A percentile compares a stretch with the other conserved stretches of the same genome.
These are phyloP conservation scores for Primulina tabacum DNA, from an alignment of 257 asterid species.

Conservation along the genomic window DNA sequence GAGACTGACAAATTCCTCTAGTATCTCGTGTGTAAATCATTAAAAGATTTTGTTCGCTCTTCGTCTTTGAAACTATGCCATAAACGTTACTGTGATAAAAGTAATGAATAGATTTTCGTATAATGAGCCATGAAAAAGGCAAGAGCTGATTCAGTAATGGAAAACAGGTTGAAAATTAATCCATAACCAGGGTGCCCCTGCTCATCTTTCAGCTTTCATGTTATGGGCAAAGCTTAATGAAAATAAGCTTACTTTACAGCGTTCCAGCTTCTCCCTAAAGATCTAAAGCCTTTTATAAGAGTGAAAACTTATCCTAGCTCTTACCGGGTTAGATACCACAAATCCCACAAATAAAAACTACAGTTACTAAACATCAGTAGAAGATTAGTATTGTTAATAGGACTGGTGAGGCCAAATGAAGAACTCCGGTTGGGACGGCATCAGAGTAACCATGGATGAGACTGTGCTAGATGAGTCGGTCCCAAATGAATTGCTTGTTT, in stretches of 20 bases:
- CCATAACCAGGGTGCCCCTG: constrained; percentile 40
- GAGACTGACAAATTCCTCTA: too few species aligned
- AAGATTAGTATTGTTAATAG: constrained; percentile 40
- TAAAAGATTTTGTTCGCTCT: not conserved
- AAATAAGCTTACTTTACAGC: constrained; percentile 43
- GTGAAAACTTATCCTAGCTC: constrained; percentile 34
- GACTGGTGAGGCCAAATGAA: constrained; percentile 89
- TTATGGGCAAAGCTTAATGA: constrained; percentile 19
- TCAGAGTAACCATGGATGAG: constrained; percentile 39
- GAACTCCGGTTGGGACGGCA: constrained; percentile 57
- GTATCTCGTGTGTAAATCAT: too few species aligned
- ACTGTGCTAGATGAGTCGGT: constrained; percentile 24
- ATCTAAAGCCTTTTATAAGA: constrained; percentile 27
- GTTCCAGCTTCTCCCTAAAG: constrained; percentile 24
- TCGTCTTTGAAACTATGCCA: too few species aligned
- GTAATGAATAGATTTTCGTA: constrained; percentile 6
- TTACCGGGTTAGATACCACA: constrained; percentile 42
- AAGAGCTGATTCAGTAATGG: constrained; percentile 43
- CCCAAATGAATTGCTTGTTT: constrained; percentile 18
- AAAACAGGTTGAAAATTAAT: constrained; percentile 61
- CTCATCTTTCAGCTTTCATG: constrained; percentile 20
- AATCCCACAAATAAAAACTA: constrained; percentile 23
- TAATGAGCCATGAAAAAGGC: constrained; percentile 30
- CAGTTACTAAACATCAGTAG: constrained; percentile 30
- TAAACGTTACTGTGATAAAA: too few species aligned